phyloP scores from a whole-genome alignment of 352 stramenopile species.

The Globisporangium middletonii region DNA sequence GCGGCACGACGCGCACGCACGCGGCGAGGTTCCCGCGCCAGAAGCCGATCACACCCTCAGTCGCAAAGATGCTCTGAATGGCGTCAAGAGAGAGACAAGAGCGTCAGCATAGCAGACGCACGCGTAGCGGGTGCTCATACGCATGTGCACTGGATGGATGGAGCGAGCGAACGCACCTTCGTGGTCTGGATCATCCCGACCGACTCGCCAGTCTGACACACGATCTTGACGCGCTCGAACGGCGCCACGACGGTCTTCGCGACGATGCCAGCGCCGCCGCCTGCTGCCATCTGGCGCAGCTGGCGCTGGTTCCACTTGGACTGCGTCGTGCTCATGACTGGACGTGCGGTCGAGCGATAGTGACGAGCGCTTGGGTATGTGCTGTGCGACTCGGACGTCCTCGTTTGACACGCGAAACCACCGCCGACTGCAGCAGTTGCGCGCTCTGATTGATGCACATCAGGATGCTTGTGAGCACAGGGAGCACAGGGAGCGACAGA shows the following conservation, averaged over 20 bases:
- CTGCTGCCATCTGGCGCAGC: constrained; percentile 62
- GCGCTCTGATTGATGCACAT: neutral
- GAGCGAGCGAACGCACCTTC: constrained; percentile 12
- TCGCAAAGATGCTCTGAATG: constrained; percentile 35
- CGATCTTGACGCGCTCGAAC: constrained; percentile 83
- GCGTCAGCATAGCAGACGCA: too few species aligned
- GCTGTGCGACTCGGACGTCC: neutral
- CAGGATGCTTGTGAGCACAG: too few species aligned
- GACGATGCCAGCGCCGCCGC: constrained; percentile 65
- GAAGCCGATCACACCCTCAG: constrained; percentile 60
- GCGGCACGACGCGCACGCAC: constrained; percentile 72
- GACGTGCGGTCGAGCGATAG: neutral
- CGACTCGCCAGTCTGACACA: constrained; percentile 71
- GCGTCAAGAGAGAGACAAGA: neutral
- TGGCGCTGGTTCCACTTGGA: constrained; percentile 53
- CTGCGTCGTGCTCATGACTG: constrained; percentile 1
- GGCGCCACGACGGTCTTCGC: constrained; percentile 78
- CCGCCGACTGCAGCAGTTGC: constrained; percentile 11
- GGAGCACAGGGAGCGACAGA: too few species aligned
- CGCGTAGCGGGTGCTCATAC: too few species aligned
- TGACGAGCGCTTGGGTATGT: neutral
- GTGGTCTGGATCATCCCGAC: constrained; percentile 72
- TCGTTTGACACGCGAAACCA: constrained; percentile 9
- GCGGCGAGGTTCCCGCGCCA: constrained; percentile 72
- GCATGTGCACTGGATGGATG: neutral